These are phyloP conservation scores for Ophiostoma australiae DNA, from an alignment of 2,329 filamentous ascomycete species.

Conservation along the genomic window DNA sequence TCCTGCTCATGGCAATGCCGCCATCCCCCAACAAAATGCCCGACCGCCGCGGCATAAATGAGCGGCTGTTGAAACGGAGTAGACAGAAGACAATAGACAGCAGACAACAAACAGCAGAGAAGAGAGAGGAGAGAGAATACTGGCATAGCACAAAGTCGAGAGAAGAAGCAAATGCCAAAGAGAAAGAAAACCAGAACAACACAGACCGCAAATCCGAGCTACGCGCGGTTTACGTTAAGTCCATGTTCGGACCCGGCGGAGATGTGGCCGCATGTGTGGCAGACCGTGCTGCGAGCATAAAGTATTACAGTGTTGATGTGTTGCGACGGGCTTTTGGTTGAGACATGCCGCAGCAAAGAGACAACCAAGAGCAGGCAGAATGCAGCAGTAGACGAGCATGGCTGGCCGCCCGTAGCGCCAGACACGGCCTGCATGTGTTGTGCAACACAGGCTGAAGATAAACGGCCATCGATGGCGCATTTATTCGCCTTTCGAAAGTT, in stretches of 20 bases:
- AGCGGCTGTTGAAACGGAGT: background rate
- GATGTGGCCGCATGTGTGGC: constrained; percentile 15
- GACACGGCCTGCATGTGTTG: background rate
- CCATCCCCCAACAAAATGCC: constrained; percentile 3
- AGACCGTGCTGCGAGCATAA: background rate
- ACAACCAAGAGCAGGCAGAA: background rate
- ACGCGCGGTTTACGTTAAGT: constrained; percentile 17
- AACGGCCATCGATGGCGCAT: background rate
- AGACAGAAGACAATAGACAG: background rate
- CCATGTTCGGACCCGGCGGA: constrained; percentile 23
- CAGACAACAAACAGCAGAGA: background rate
- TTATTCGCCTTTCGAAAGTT: no score
- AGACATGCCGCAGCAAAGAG: background rate
- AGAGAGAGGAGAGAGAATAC: background rate
- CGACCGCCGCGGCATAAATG: background rate
- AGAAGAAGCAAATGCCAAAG: background rate
- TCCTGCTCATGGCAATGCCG: background rate
- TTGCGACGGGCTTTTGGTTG: background rate
- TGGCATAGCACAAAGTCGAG: background rate
- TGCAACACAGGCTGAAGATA: background rate
- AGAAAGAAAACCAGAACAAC: background rate
- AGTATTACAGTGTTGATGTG: background rate
- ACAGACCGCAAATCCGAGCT: constrained; percentile 18
- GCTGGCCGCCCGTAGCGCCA: background rate
- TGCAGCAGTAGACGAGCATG: background rate